Evolutionary conservation across 2,329 filamentous ascomycete species (phyloP).

Genomic region (Myriosclerotinia curreyana): DNA sequence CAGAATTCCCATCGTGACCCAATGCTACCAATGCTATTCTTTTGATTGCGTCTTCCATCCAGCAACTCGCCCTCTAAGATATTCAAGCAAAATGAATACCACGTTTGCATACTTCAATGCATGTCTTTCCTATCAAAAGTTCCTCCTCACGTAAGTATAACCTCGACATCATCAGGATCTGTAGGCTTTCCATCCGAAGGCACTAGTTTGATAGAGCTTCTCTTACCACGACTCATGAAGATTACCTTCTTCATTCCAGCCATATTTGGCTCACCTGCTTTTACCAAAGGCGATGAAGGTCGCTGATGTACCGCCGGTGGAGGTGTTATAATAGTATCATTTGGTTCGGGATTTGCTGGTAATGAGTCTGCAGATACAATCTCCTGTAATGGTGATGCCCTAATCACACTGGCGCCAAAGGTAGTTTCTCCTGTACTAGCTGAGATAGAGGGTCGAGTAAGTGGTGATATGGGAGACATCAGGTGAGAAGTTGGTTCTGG

Average conservation of each 20-base stretch:
- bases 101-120: neutral
- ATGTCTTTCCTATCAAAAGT: neutral
- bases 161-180: slow-evolving; percentile 2
- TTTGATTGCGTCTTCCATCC: neutral
- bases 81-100: too few species aligned
- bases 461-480: slow-evolving; percentile 11
- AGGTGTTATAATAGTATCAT: slow-evolving; percentile 11
- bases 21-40: too few species aligned
- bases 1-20: too few species aligned
- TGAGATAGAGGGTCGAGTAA: slow-evolving; percentile 3
- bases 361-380: slow-evolving; percentile 17
- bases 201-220: slow-evolving; percentile 15
- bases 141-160: slow-evolving; percentile 5
- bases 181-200: slow-evolving; percentile 5
- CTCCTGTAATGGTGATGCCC: slow-evolving; percentile 5
- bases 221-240: slow-evolving; percentile 11
- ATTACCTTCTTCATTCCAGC: slow-evolving; percentile 7
- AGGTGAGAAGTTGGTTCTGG: neutral
- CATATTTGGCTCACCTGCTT: neutral
- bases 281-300: neutral
- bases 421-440: neutral
- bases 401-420: neutral
- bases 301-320: neutral
- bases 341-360: slow-evolving; percentile 13
- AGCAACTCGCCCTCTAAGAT: neutral